A percentile compares a stretch with the other conserved stretches of the same genome.
phyloP scores from a whole-genome alignment of 805 yeast genomes.

The Allodekkera sacchari region DNA sequence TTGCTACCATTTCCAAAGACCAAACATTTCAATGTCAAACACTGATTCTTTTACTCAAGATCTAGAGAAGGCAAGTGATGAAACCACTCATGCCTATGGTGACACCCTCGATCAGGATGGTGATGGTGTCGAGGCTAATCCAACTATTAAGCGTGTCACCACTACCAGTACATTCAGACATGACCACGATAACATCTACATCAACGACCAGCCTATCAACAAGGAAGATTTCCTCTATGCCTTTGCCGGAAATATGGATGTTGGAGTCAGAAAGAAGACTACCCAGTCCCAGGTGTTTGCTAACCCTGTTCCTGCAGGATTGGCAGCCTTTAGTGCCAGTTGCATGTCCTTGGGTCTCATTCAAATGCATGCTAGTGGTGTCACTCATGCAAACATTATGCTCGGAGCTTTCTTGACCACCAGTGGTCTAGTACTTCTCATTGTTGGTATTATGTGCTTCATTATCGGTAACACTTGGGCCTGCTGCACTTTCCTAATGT shows the following conservation, averaged over 20 bases:
- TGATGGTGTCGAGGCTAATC: slow-evolving; percentile 1
- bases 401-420: slow-evolving; percentile 40
- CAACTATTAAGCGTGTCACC: slow-evolving; percentile 5
- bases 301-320: slow-evolving; percentile 49
- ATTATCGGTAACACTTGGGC: slow-evolving; percentile 48
- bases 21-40: slow-evolving; percentile 15
- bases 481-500: slow-evolving; percentile 41
- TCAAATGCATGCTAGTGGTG: slow-evolving; percentile 39
- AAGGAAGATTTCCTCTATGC: slow-evolving; percentile 53
- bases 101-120: not conserved
- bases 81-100: not conserved
- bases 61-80: slow-evolving; percentile 11
- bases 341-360: slow-evolving; percentile 41
- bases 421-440: slow-evolving; percentile 41
- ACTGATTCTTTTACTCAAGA: slow-evolving; percentile 19
- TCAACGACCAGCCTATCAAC: slow-evolving; percentile 35
- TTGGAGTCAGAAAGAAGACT: slow-evolving; percentile 29
- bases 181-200: slow-evolving; percentile 33
- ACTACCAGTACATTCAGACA: slow-evolving; percentile 25
- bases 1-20: not conserved
- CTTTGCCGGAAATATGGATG: slow-evolving; percentile 49
- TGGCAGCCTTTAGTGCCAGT: slow-evolving; percentile 38
- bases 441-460: slow-evolving; percentile 46
- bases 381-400: slow-evolving; percentile 32
- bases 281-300: slow-evolving; percentile 21